These are phyloP conservation scores for Pyrenochaeta sp. DNA, from an alignment of 2,329 filamentous ascomycete species.

Conservation along the genomic window DNA sequence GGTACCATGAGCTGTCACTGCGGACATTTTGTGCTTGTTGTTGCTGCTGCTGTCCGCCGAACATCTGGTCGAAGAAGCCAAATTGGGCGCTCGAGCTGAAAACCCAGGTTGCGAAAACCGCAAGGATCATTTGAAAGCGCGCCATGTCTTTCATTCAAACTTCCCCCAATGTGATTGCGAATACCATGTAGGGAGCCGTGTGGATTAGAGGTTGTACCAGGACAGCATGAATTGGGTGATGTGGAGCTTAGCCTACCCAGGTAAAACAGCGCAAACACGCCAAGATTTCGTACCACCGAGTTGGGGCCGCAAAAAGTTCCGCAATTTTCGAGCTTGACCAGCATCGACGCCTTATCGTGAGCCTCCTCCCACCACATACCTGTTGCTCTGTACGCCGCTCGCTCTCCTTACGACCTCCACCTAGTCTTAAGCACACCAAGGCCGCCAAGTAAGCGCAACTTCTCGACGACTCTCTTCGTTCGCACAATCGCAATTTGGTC, in stretches of 20 bases:
- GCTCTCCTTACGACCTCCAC: not conserved
- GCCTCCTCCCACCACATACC: constrained; percentile 3
- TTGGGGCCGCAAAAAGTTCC: constrained; percentile 37
- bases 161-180: constrained; percentile 10
- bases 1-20: constrained; percentile 85
- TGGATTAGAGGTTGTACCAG: not conserved
- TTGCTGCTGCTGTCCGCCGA: constrained; percentile 69
- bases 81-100: constrained; percentile 80
- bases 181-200: not conserved
- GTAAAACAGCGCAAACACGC: constrained; percentile 21
- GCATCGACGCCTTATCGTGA: not conserved
- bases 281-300: constrained; percentile 17
- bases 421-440: not conserved
- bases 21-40: constrained; percentile 78
- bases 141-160: constrained; percentile 35
- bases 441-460: constrained; percentile 8
- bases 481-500: not conserved
- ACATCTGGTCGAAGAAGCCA: constrained; percentile 99
- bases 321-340: constrained; percentile 12
- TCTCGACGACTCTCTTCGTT: not conserved
- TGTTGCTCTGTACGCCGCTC: not conserved
- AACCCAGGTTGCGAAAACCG: constrained; percentile 61
- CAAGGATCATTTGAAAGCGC: constrained; percentile 41
- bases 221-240: constrained; percentile 13
- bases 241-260: constrained; percentile 18